A percentile compares a stretch with the other conserved stretches of the same genome.
Conservation (phyloP, 192 early-diverging fungal species). For the Neocallimastix lanati region DNA sequence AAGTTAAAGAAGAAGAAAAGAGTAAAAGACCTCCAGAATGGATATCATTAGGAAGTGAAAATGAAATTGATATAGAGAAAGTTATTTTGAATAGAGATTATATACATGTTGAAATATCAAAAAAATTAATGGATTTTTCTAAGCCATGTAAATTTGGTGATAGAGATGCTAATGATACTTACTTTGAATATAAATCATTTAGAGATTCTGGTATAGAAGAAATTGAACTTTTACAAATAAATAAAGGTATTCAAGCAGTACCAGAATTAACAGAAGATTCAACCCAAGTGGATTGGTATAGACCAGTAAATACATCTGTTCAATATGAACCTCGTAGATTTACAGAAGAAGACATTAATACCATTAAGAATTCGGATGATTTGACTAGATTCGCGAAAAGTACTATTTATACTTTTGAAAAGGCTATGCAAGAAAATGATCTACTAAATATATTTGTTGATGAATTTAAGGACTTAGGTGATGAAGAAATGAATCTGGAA, state of each 20-base stretch:
- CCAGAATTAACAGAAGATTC: slow-evolving; percentile 14
- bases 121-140: slow-evolving; percentile 21
- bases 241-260: slow-evolving; percentile 21
- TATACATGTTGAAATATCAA: slow-evolving; percentile 22
- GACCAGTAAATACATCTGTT: slow-evolving; percentile 6
- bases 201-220: slow-evolving; percentile 28
- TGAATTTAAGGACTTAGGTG: slow-evolving; percentile 30
- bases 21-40: slow-evolving; percentile 11
- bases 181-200: slow-evolving; percentile 23
- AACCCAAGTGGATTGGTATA: slow-evolving; percentile 29
- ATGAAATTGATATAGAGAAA: slow-evolving; percentile 32
- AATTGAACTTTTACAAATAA: slow-evolving; percentile 21
- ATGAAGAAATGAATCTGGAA: slow-evolving; percentile 34
- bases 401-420: slow-evolving; percentile 19
- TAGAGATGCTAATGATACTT: slow-evolving; percentile 24
- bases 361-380: slow-evolving; percentile 1
- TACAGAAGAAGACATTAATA: not conserved
- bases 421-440: slow-evolving; percentile 30
- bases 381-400: not conserved
- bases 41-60: slow-evolving; percentile 37
- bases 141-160: slow-evolving; percentile 25
- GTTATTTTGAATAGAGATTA: slow-evolving; percentile 17
- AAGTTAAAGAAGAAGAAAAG: slow-evolving; percentile 4
- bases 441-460: slow-evolving; percentile 36
- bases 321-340: slow-evolving; percentile 1